Base-by-base conservation (phyloP, 805 yeast species). In the Yamadazyma philogaea region DNA sequence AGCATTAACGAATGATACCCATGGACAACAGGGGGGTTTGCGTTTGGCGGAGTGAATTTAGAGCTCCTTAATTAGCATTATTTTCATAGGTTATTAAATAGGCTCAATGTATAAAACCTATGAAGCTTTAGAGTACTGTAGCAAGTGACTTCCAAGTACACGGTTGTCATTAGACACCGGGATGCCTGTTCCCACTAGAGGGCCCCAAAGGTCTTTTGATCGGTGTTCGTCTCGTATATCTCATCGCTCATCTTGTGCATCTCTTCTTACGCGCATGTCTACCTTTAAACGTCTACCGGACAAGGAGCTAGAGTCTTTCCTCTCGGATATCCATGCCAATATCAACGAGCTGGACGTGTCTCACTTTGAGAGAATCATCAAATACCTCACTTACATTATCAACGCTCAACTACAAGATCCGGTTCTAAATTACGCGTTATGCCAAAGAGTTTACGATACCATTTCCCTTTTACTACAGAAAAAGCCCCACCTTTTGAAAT, bases 391-490 rank as follows among this genome's bases (percentile, higher is more conserved):
- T 4, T 42, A 42, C 30, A 28, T 42, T 20, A 17, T 44, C 8
- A 42, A 46, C 26, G 22, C 41, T 22, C 37, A 33, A 11, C 34
- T 37, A 19, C 28, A 37, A 20, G 40, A 37, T n/a, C 10, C 34
- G 12, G 18, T 21, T 16, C 40, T 19, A 22, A 20, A 37, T 20
- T n/a, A 5, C 16, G 43, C 45, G 4, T 48, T 61, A 26, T 47
- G 57, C 14, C 47, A 47, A 10, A 47, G 59, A 17, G 44, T 69
- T 8, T 47, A 64, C 10, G 43, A 54, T 22, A 57, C 67, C 7
- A 59, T 67, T 11, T 68, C 64, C 40, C 43, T 64, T 33, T 67
- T 70, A n/a, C 47, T 69, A 6, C 43, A 59, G 31, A 63, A 57
- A 40, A 60, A 58, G 24, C 59, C 56, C 30, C 56, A 58, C 35